phyloP scores from a whole-genome alignment of 345 rosid species.

The Mallotus nudiflorus region DNA sequence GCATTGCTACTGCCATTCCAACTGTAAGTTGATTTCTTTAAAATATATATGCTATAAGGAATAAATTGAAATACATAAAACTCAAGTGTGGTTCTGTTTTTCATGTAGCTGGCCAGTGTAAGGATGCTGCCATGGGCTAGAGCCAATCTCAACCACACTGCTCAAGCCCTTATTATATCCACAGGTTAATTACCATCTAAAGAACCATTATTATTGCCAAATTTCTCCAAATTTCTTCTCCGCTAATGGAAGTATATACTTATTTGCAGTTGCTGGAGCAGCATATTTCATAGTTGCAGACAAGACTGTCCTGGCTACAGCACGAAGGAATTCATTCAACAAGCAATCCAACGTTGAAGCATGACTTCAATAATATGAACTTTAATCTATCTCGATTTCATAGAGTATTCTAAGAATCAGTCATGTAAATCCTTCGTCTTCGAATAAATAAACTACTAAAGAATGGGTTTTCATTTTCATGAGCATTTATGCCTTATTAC shows the following conservation, averaged over 20 bases:
- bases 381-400: conserved; percentile 4
- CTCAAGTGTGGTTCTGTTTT: neutral
- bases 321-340: conserved; percentile 73
- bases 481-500: neutral
- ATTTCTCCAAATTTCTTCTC: neutral
- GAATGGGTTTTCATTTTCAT: conserved; percentile 6
- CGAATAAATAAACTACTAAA: conserved; percentile 27
- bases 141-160: conserved; percentile 80
- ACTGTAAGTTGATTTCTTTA: conserved; percentile 44
- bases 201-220: neutral
- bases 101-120: conserved; percentile 62
- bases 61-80: neutral
- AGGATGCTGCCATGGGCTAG: conserved; percentile 88
- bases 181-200: conserved; percentile 37
- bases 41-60: neutral
- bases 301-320: conserved; percentile 85
- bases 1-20: conserved; percentile 73
- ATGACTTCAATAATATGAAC: conserved; percentile 3
- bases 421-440: conserved; percentile 16
- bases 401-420: neutral
- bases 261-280: conserved; percentile 65
- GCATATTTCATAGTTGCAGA: conserved; percentile 93
- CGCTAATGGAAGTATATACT: neutral
- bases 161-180: conserved; percentile 91
- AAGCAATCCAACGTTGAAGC: conserved; percentile 31